These are phyloP conservation scores for Quillaja saponaria DNA, from an alignment of 306 rosid species.

Conservation along the genomic window DNA sequence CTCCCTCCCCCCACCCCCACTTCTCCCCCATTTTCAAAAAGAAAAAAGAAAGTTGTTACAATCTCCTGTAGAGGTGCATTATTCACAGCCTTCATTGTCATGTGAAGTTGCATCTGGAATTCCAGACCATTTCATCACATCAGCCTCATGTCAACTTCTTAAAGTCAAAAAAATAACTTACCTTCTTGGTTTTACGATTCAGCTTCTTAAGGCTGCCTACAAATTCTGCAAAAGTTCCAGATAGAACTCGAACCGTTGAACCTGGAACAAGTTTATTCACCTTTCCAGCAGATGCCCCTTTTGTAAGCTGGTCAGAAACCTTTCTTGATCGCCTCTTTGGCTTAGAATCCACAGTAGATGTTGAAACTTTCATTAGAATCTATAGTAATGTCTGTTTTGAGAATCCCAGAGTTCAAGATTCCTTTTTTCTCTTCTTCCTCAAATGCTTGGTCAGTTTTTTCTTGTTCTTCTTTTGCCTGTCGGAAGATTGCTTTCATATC, in stretches of 20 bases:
- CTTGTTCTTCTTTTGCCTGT: constrained; percentile 79
- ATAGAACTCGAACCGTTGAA: constrained; percentile 61
- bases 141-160: constrained; percentile 24
- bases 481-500: constrained; percentile 74
- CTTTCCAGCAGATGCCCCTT: constrained; percentile 32
- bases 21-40: not conserved
- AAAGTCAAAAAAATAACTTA: constrained; percentile 34
- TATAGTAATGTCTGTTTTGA: constrained; percentile 17
- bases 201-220: constrained; percentile 78
- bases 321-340: constrained; percentile 47
- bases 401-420: constrained; percentile 29
- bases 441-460: constrained; percentile 62
- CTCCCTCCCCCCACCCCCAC: not conserved
- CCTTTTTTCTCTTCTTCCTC: constrained; percentile 57
- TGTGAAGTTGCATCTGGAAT: constrained; percentile 12
- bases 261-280: constrained; percentile 50
- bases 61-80: not conserved
- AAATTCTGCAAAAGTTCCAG: constrained; percentile 77
- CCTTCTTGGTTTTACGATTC: constrained; percentile 68
- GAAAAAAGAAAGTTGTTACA: not conserved
- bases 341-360: constrained; percentile 46
- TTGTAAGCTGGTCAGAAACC: constrained; percentile 34
- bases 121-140: constrained; percentile 15
- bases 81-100: constrained; percentile 13
- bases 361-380: constrained; percentile 30